phyloP scores from a whole-genome alignment of 2,329 filamentous ascomycete species.

The Diaporthe amygdali region DNA sequence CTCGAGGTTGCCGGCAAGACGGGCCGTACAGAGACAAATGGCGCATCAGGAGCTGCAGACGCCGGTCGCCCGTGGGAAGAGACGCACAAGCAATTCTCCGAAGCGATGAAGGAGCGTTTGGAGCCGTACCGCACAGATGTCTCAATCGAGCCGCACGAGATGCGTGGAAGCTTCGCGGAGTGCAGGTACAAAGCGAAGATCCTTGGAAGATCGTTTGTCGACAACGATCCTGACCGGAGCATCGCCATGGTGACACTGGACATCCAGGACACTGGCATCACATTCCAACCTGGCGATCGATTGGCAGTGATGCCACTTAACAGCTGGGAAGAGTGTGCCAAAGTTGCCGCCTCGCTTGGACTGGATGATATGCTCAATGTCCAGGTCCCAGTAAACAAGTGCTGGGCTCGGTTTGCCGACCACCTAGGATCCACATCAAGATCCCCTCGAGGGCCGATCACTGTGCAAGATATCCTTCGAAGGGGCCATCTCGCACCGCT shows the following conservation, averaged over 20 bases:
- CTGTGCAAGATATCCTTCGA: slow-evolving; percentile 53
- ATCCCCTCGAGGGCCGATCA: slow-evolving; percentile 38
- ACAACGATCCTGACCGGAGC: slow-evolving; percentile 49
- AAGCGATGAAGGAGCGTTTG: slow-evolving; percentile 58
- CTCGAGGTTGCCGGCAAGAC: slow-evolving; percentile 59
- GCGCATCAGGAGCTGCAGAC: slow-evolving; percentile 50
- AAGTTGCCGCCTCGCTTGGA: slow-evolving; percentile 56
- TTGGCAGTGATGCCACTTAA: slow-evolving; percentile 61
- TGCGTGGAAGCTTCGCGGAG: slow-evolving; percentile 60
- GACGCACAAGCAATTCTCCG: slow-evolving; percentile 55
- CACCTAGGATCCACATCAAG: slow-evolving; percentile 48
- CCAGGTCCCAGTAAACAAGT: slow-evolving; percentile 41
- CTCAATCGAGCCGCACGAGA: slow-evolving; percentile 55
- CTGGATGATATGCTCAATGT: slow-evolving; percentile 52
- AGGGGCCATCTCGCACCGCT: slow-evolving; percentile 57
- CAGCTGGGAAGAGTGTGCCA: slow-evolving; percentile 59
- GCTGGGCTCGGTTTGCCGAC: slow-evolving; percentile 53
- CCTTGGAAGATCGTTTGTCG: slow-evolving; percentile 50
- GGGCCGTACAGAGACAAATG: slow-evolving; percentile 58
- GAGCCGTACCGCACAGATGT: slow-evolving; percentile 54
- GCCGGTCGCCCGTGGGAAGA: slow-evolving; percentile 53
- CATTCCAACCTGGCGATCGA: slow-evolving; percentile 57
- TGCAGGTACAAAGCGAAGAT: slow-evolving; percentile 55
- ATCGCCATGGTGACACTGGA: slow-evolving; percentile 57
- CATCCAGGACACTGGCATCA: slow-evolving; percentile 57